Evolutionary conservation across 495 filamentous ascomycete genomes (phyloP), one percentile per base, ranked within the genome.

Genomic region (Podospora australis): DNA sequence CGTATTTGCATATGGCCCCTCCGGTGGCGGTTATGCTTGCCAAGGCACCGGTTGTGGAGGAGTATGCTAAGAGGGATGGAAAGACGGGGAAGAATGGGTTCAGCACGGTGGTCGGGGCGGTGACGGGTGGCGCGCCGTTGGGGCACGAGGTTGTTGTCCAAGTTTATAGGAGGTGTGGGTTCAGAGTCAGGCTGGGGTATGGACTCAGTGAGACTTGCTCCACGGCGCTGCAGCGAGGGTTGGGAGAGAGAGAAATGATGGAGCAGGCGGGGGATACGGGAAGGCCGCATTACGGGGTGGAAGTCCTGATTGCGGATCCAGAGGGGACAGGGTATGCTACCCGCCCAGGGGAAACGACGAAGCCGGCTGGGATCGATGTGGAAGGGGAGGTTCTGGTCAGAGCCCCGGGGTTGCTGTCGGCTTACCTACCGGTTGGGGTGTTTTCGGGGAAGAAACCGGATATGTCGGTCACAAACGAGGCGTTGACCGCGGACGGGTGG

Each of bases 171-270:
- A 62, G 73, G 23, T 81, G 78, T 10, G 79, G 80, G 0, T 85
- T 86, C 60, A 80, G 83, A 55, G 78, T 86, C 30, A 79, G 82
- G 56, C 77, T 86, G 44, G 74, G 79, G 1, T 87, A 87, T 52
- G 83, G 84, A 11, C 81, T 87, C 73, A 86, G 79, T 10, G 83
- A 88, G 55, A 78, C 74, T 10, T 82, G 78, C 55, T 71, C 78
- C 48, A 83, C 84, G 39, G 76, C 81, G 2, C 67, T 79, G 24
- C 79, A 84, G 46, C 70, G 77, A 23, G 68, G 70, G 0, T 65
- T 69, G 2, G 66, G 70, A 19, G 78, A 74, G 40, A 70, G 68
- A 7, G 83, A 79, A 55, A 74, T 78, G 54, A 70, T 79, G 48
- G 78, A 72, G 6, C 70, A 79, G 34, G 69, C 74, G 1, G 83